A percentile compares a stretch with the other conserved stretches of the same genome.
These are phyloP conservation scores for Kappamyces sp. DNA, from an alignment of 192 early-diverging fungal species.

Conservation along the genomic window DNA sequence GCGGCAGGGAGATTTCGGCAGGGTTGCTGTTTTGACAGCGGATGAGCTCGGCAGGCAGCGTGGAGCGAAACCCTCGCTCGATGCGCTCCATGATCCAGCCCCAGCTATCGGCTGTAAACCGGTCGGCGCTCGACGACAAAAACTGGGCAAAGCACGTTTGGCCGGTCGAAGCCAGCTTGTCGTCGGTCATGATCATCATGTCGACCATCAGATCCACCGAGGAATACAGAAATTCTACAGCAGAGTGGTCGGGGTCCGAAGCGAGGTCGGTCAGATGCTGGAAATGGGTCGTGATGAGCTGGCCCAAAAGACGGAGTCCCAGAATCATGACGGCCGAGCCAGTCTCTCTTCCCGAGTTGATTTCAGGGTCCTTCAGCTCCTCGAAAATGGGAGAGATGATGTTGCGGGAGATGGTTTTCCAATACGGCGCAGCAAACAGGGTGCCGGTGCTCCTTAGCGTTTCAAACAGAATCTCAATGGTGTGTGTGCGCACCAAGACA, in stretches of 20 bases:
- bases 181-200: conserved; percentile 39
- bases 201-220: conserved; percentile 33
- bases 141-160: conserved; percentile 50
- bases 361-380: conserved; percentile 34
- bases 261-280: conserved; percentile 17
- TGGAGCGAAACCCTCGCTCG: conserved; percentile 35
- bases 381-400: conserved; percentile 51
- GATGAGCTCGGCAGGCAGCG: conserved; percentile 42
- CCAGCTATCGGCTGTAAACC: conserved; percentile 28
- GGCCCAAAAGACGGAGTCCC: conserved; percentile 38
- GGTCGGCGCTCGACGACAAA: conserved; percentile 28
- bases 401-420: conserved; percentile 41
- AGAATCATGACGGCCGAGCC: conserved; percentile 41
- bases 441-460: conserved; percentile 31
- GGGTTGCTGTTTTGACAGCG: conserved; percentile 10
- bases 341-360: conserved; percentile 24
- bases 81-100: conserved; percentile 29
- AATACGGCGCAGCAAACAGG: conserved; percentile 43
- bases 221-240: conserved; percentile 22
- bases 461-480: conserved; percentile 46
- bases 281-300: conserved; percentile 37
- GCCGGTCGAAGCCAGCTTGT: conserved; percentile 48
- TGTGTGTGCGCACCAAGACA: conserved; percentile 30
- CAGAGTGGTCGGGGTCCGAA: conserved; percentile 9
- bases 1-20: conserved; percentile 8